Base-by-base conservation (phyloP, 139 green algal genomes). In the Coelastrella sp. region DNA sequence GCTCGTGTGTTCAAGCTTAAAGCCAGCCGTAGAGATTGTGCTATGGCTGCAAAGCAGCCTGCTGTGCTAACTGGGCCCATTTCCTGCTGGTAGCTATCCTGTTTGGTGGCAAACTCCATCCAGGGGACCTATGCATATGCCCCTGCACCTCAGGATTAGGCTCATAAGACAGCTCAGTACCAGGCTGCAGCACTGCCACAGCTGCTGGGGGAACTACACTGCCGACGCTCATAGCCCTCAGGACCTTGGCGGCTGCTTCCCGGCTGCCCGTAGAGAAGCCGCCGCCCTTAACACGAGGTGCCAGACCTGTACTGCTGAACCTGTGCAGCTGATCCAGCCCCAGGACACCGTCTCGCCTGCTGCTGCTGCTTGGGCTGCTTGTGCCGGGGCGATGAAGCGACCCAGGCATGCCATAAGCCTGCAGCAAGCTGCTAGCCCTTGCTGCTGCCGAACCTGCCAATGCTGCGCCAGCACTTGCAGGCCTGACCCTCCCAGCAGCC, bases 91-190 rank as follows among this genome's bases (percentile, higher is more conserved):
- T 80, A 8, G 66, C 83, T n/a, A 58, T 58, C 19, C 83, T 80
- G 54, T 88, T 88, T 54, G 68, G 83, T 73, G 83, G 83, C 68
- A 88, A 20, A 5, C 17, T 65, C 83, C 66, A 80, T 6, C n/a
- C 66, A 58, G 83, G 83, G 22, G 83, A 57, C 83, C 32, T 88
- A 54, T 88, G 83, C 83, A 88, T 88, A 54, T 88, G 83, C 4
- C 66, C 83, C 23, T 59, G 83, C 16, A 80, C 66, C 54, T 88
- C 83, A 56, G 66, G 68, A 4, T 80, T 66, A 4, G 68, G 83
- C 16, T 88, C 83, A 56, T 88, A 88, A 57, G 56, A 57, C 71
- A 88, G 83, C 54, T 88, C 83, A 88, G 54, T 80, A 68, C 66
- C 54, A 22, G 80, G 82, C 82, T 87, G 82, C 65, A 87, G 3